phyloP scores from a whole-genome alignment of 306 rosid genomes.

The Dalbergia oliveri region DNA sequence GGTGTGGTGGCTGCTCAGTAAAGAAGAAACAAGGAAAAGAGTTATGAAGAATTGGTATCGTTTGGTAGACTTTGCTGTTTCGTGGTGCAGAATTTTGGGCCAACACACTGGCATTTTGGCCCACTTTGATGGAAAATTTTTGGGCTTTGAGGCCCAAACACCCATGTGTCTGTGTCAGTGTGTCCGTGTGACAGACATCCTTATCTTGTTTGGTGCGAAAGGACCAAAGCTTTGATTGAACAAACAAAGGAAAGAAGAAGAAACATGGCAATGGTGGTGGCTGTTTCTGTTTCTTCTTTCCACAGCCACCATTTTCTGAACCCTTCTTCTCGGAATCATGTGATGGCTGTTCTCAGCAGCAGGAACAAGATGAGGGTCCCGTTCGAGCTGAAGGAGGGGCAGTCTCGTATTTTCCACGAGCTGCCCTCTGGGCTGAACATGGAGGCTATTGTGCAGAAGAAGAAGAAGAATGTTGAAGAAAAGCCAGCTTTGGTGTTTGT shows the following conservation, averaged over 20 bases:
- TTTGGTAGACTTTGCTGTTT: not conserved
- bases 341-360: constrained; percentile 51
- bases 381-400: constrained; percentile 70
- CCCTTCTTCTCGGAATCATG: constrained; percentile 44
- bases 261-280: constrained; percentile 44
- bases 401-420: constrained; percentile 77
- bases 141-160: constrained; percentile 9
- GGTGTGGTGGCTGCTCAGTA: not conserved
- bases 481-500: constrained; percentile 77
- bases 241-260: not conserved
- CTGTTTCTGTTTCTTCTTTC: constrained; percentile 45
- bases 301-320: constrained; percentile 32
- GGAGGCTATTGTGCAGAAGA: constrained; percentile 73
- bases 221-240: constrained; percentile 33
- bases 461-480: constrained; percentile 38
- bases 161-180: too few relatives aligned
- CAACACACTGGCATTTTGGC: not conserved
- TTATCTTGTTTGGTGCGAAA: constrained; percentile 30
- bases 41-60: not conserved
- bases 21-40: not conserved
- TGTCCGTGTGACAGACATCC: not conserved
- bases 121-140: not conserved
- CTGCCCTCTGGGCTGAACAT: constrained; percentile 82
- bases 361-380: constrained; percentile 59
- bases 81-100: not conserved